Conservation (phyloP, 2,329 filamentous ascomycete genomes). For the Fusarium abutilonis region DNA sequence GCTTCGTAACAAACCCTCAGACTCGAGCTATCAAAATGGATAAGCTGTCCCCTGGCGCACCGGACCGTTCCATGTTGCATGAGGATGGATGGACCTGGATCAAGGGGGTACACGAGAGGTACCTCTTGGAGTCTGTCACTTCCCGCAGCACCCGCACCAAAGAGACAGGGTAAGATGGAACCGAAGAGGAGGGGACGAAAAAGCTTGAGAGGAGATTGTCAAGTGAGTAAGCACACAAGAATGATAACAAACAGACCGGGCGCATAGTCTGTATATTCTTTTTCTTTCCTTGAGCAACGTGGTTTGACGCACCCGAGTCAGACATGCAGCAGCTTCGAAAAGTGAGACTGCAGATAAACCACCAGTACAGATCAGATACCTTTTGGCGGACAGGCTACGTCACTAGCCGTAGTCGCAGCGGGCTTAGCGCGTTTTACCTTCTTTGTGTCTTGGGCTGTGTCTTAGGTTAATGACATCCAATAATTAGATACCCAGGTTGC, state of each 20-base stretch:
- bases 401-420: constrained; percentile 41
- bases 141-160: background rate
- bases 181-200: constrained; percentile 1
- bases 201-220: background rate
- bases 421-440: constrained; percentile 28
- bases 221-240: background rate
- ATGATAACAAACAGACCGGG: background rate
- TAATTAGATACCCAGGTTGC: constrained; percentile 24
- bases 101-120: constrained; percentile 23
- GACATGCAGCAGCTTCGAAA: constrained; percentile 14
- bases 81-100: constrained; percentile 14
- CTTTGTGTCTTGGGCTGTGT: constrained; percentile 3
- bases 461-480: background rate
- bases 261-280: background rate
- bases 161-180: constrained; percentile 1
- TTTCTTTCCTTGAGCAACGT: background rate
- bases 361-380: background rate
- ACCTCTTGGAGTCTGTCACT: constrained; percentile 20
- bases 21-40: constrained; percentile 9
- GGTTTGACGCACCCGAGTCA: constrained; percentile 12
- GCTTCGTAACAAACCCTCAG: constrained; percentile 3
- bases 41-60: constrained; percentile 23
- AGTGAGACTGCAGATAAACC: constrained; percentile 10
- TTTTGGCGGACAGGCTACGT: constrained; percentile 39
- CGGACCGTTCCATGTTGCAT: constrained; percentile 38